Percentiles rank a stretch among this genome's conserved stretches.
Evolutionary conservation across 2,329 filamentous ascomycete species (phyloP).

Genomic region (Paraphaeosphaeria sporulosa): DNA sequence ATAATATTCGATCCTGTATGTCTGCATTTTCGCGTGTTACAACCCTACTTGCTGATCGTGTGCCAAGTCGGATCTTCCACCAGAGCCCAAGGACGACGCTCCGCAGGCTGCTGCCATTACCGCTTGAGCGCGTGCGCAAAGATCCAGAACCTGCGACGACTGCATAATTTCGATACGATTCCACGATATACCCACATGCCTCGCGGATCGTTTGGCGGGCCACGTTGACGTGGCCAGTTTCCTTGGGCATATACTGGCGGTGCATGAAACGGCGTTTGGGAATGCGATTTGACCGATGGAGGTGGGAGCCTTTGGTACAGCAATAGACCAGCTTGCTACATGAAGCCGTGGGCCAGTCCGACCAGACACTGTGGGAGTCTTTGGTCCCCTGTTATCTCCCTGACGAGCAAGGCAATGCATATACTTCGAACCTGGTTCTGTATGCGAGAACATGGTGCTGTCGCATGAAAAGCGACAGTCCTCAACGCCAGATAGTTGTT

Average conservation of each 20-base stretch:
- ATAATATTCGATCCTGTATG: constrained; percentile 89
- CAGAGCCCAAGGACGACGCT: constrained; percentile 33
- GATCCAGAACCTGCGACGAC: not conserved
- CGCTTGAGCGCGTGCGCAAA: constrained; percentile 21
- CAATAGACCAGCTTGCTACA: no score
- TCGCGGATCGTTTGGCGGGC: not conserved
- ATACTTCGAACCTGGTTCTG: not conserved
- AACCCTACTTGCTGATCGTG: constrained; percentile 13
- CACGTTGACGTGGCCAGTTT: not conserved
- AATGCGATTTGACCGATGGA: not conserved
- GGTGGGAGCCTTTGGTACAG: not conserved
- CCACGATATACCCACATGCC: not conserved
- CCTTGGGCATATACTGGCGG: constrained; percentile 29
- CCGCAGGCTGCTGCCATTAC: constrained; percentile 33
- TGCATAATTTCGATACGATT: not conserved
- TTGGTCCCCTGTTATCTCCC: not conserved
- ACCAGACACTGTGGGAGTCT: not conserved
- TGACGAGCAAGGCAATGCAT: not conserved
- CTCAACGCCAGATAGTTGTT: not conserved
- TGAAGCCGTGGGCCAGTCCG: no score
- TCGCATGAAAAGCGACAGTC: not conserved
- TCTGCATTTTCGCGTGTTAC: not conserved
- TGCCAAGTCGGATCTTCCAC: constrained; percentile 40
- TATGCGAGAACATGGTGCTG: not conserved
- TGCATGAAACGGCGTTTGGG: constrained; percentile 8